Evolutionary conservation across 805 yeast genomes (phyloP).

Genomic region (Pichia exigua): DNA sequence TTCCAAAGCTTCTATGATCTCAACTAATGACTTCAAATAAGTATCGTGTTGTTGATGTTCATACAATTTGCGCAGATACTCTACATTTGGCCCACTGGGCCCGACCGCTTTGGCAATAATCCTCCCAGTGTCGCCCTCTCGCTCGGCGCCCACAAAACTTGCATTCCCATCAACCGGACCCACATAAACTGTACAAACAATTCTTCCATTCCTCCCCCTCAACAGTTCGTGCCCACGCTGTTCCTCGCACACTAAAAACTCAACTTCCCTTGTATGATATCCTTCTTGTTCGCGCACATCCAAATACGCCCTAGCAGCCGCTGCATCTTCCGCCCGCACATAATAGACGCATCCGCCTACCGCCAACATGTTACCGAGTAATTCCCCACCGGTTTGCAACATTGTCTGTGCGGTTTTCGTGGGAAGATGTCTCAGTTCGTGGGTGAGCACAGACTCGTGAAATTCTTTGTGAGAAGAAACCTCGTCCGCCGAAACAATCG

Average conservation of each 20-base stretch:
- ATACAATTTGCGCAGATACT: slow-evolving; percentile 54
- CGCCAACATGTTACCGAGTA: background rate
- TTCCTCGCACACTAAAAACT: background rate
- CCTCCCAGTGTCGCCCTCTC: slow-evolving; percentile 47
- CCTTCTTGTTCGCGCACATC: background rate
- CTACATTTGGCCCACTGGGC: slow-evolving; percentile 75
- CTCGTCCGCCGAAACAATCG: background rate
- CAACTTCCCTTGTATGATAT: background rate
- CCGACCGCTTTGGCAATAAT: slow-evolving; percentile 54
- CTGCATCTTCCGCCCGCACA: background rate
- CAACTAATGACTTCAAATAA: background rate
- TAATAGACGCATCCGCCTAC: background rate
- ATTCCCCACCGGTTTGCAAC: background rate
- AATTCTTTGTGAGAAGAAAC: background rate
- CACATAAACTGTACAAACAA: slow-evolving; percentile 60
- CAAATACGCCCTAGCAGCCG: background rate
- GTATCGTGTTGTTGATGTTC: slow-evolving; percentile 39
- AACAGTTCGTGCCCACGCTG: background rate
- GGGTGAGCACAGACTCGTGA: background rate
- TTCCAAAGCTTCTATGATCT: background rate
- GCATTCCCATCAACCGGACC: slow-evolving; percentile 47
- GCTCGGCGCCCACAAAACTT: slow-evolving; percentile 82
- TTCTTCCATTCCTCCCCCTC: background rate
- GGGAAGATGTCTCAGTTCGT: background rate
- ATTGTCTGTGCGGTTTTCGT: background rate